Evolutionary conservation across 768 basidiomycete species (phyloP).

Genomic region (Psilocybe cubensis): DNA sequence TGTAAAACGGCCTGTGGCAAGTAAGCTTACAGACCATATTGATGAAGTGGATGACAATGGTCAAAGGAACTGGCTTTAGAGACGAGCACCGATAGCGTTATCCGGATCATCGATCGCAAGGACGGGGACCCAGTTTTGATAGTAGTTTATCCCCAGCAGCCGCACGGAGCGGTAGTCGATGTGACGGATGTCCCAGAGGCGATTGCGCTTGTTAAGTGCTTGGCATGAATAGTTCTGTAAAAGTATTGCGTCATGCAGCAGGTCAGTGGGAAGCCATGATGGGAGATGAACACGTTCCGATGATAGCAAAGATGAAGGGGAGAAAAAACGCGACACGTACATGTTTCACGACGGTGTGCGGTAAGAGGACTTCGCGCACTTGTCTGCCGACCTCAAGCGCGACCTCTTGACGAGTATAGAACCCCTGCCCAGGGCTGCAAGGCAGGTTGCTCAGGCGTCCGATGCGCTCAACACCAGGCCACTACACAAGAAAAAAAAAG

Average conservation of each 20-base stretch:
- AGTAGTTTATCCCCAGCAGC: constrained; percentile 28
- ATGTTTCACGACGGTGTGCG: constrained; percentile 1
- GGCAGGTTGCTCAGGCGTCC: neutral
- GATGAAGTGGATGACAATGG: too few species aligned
- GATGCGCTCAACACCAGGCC: constrained; percentile 20
- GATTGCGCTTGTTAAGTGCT: constrained; percentile 2
- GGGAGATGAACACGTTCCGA: constrained; percentile 10
- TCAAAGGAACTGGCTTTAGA: too few species aligned
- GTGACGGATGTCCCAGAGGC: constrained; percentile 18
- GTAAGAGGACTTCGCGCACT: neutral
- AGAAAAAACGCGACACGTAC: neutral
- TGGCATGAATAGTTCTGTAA: too few species aligned
- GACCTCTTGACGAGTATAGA: constrained; percentile 18
- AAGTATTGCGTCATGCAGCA: too few species aligned
- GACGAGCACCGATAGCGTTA: neutral
- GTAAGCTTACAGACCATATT: too few species aligned
- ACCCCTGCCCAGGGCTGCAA: constrained; percentile 3
- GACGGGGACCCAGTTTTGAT: constrained; percentile 28
- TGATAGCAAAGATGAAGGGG: neutral
- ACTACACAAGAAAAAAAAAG: constrained; percentile 13
- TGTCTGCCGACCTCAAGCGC: constrained; percentile 9
- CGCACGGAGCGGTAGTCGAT: constrained; percentile 23
- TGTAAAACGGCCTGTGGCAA: too few species aligned
- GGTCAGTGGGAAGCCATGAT: neutral
- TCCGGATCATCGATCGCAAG: constrained; percentile 14